Evolutionary conservation across 257 asterid species (phyloP).

Genomic region (Gentiana dahurica): DNA sequence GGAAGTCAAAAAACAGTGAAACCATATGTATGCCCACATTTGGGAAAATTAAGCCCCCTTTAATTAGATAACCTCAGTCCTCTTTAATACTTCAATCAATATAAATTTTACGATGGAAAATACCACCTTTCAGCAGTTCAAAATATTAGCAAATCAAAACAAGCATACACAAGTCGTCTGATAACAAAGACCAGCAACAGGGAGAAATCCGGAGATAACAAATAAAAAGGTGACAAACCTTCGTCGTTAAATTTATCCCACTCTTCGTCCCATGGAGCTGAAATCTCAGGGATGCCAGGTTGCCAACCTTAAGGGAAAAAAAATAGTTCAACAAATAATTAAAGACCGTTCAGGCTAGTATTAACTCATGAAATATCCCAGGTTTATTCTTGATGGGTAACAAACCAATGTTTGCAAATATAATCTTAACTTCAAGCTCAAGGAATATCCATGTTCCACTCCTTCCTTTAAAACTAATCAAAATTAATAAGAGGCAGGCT

Average conservation of each 20-base stretch:
- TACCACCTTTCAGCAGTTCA: too few species aligned
- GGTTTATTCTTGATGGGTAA: background rate
- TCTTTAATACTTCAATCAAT: too few species aligned
- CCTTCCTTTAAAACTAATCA: too few species aligned
- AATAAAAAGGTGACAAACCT: conserved; percentile 43
- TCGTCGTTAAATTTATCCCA: conserved; percentile 99
- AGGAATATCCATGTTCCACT: too few species aligned
- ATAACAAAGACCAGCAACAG: background rate
- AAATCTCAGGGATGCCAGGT: conserved; percentile 83
- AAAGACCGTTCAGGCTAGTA: background rate
- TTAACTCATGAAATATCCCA: background rate
- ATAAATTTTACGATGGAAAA: too few species aligned
- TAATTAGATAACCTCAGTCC: too few species aligned
- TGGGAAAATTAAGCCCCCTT: too few species aligned
- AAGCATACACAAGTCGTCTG: background rate
- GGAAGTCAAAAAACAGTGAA: conserved; percentile 9
- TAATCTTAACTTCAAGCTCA: background rate
- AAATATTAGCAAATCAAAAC: too few species aligned
- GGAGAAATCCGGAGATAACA: background rate
- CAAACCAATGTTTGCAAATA: background rate
- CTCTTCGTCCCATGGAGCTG: conserved; percentile 96
- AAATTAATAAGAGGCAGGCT: too few species aligned
- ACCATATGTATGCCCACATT: too few species aligned
- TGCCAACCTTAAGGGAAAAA: conserved; percentile 67
- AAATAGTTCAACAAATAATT: conserved; percentile 2